Base-by-base conservation (phyloP, 2,329 filamentous ascomycete species). In the Camillea tinctor region DNA sequence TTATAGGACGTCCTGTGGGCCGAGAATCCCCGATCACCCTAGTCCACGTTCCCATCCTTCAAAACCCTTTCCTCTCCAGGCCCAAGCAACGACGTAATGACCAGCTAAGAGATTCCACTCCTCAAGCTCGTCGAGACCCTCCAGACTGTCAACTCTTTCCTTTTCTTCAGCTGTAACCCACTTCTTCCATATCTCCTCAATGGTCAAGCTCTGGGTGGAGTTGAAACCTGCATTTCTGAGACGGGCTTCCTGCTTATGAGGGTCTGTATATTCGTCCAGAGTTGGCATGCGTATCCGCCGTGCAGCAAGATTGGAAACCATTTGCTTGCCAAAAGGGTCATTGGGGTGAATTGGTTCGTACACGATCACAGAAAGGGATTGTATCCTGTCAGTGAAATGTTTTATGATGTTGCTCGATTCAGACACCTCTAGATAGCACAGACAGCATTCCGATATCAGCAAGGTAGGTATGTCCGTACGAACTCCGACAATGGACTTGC, bases 91-190 rank as follows among this genome's bases (percentile, higher is more conserved):
- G 64, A 93, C 88, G 71, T 99, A 99, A 79, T 99, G 95, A 65
- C 84, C 86, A 0, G 93, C 91, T 68, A 99, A 76, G 67, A 99
- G 76, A 69, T 89, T 83, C 90, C 95, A 96, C 77, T 99, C 95
- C 76, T 99, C 95, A 22, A 97, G 84, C 76, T 99, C 95, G 76
- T 99, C 95, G 63, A 99, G 75, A 69, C 95, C 93, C 74, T 99
- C 93, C 23, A 97, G 74, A 11, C 79, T 76, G 64, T 93, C 89
- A 1, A 98, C 86, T 53, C 93, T 81, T 70, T 91, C 88, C 75
- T 92, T 93, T 76, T 98, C 94, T 1, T 79, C 78, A 0, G 80
- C 72, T 0, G 73, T 71, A 2, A 96, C 80, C 93, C 94, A 98
- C 1, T 76, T 76, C 55, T 89, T 83, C 88, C 91, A 97, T 44